Conservation (phyloP, 2,329 filamentous ascomycete species). For the Sphaerulina populicola region DNA sequence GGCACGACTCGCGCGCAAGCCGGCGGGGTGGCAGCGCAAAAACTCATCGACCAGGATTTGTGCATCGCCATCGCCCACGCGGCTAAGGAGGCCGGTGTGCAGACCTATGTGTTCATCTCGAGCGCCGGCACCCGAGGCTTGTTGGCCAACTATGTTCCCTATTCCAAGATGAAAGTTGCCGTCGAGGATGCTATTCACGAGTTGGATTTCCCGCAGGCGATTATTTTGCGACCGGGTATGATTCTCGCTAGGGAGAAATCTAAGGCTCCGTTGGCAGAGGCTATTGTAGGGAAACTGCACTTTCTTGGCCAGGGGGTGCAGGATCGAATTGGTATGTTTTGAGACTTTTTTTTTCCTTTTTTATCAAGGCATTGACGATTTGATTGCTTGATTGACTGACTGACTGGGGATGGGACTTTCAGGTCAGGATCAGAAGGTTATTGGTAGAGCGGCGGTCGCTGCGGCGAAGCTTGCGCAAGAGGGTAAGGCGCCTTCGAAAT, state of each 20-base stretch:
- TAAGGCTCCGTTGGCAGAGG: slow-evolving; percentile 19
- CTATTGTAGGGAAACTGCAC: slow-evolving; percentile 15
- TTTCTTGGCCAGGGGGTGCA: slow-evolving; percentile 14
- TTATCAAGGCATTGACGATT: background rate
- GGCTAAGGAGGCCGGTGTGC: slow-evolving; percentile 32
- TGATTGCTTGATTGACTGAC: background rate
- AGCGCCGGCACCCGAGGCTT: slow-evolving; percentile 31
- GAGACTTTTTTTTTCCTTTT: too few relatives aligned
- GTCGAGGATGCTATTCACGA: slow-evolving; percentile 34
- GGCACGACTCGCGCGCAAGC: slow-evolving; percentile 32
- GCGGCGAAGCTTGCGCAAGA: slow-evolving; percentile 14
- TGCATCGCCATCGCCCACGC: slow-evolving; percentile 33
- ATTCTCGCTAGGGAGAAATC: slow-evolving; percentile 26
- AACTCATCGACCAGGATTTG: slow-evolving; percentile 35
- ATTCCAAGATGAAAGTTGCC: slow-evolving; percentile 34
- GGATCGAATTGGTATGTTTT: slow-evolving; percentile 14
- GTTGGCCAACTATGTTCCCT: slow-evolving; percentile 29
- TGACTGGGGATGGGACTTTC: background rate
- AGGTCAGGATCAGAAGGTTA: slow-evolving; percentile 18
- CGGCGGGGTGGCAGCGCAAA: slow-evolving; percentile 32
- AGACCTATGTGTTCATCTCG: slow-evolving; percentile 34
- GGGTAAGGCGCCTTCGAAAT: slow-evolving; percentile 16
- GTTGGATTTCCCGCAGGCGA: slow-evolving; percentile 32
- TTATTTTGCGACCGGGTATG: slow-evolving; percentile 34
- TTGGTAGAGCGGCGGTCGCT: slow-evolving; percentile 16